Base-by-base conservation (phyloP, 2,329 filamentous ascomycete species). In the Thermothelomyces thermophilus region DNA sequence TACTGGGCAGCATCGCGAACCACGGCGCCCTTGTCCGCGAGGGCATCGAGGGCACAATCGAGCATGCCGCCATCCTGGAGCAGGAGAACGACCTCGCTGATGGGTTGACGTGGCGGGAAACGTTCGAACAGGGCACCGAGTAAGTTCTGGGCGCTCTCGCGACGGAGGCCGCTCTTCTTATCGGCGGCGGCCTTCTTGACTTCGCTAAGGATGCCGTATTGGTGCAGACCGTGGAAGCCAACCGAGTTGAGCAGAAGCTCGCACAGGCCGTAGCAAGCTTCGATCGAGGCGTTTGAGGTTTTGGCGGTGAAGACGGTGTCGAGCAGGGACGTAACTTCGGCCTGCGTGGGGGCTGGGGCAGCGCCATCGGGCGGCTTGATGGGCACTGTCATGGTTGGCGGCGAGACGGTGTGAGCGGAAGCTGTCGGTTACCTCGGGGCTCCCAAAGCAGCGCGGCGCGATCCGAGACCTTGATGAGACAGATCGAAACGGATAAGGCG, bases 121-220 rank as follows among this genome's bases (percentile, higher is more conserved):
- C 86, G 83, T 74, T 98, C 93, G 62, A 97, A 91, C 41, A 98
- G 75, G 48, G 94, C 91, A 50, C 94, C 93, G 20, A 97, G 78
- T 36, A 95, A 84, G 68, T 96, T 94, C 82, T 97, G 94, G 58
- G 90, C 86, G 63, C 90, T 89, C 72, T 98, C 93, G 61, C 91
- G 80, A 60, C 80, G 82, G 34, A 85, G 77, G 14, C 85, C 86
- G 68, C 84, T 90, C 77, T 98, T 98, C 82, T 97, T 98, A 72
- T 97, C 90, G 60, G 76, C 73, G 3, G 91, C 90, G 33, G 87
- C 88, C 76, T 95, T 80, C 64, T 75, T 79, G 55, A 81, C 57
- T 64, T 80, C 76, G 60, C 71, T 66, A 24, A 81, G 62, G 57
- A 83, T 64, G 56, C 75, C 76, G 62, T 80, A 82, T 42, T 71